These are phyloP conservation scores for Trichophyton equinum DNA, from an alignment of 2,329 filamentous ascomycete genomes.

Conservation along the genomic window DNA sequence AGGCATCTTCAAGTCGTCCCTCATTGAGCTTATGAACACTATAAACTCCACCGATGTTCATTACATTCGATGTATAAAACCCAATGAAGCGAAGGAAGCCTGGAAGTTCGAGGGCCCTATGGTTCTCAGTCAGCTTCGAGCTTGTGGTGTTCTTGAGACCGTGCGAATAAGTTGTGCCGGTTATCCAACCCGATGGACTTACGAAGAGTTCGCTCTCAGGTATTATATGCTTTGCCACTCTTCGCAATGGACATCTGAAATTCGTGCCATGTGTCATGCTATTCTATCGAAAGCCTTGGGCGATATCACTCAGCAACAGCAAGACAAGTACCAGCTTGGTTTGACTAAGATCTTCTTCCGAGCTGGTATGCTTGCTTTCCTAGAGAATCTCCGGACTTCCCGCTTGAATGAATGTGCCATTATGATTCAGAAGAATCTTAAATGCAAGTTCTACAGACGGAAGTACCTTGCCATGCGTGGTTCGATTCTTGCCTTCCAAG, in stretches of 20 bases:
- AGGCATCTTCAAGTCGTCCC: conserved; percentile 95
- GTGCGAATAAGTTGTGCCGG: conserved; percentile 95
- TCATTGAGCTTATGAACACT: conserved; percentile 95
- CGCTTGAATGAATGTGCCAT: conserved; percentile 87
- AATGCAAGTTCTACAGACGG: conserved; percentile 86
- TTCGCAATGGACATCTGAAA: conserved; percentile 80
- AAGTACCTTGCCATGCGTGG: conserved; percentile 78
- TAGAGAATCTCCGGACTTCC: conserved; percentile 84
- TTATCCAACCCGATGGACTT: conserved; percentile 96
- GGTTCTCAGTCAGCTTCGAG: conserved; percentile 92
- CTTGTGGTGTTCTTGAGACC: conserved; percentile 96
- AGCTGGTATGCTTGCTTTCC: conserved; percentile 93
- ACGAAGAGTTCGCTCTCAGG: conserved; percentile 90
- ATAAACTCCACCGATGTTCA: conserved; percentile 98
- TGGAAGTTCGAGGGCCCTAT: conserved; percentile 99
- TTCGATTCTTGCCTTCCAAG: conserved; percentile 68
- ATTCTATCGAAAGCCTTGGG: conserved; percentile 84
- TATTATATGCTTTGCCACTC: conserved; percentile 98
- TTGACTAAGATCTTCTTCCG: conserved; percentile 99
- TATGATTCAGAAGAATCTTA: conserved; percentile 97
- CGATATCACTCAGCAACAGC: conserved; percentile 55
- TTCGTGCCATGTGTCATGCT: conserved; percentile 82
- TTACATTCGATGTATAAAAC: conserved; percentile 98
- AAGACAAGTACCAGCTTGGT: conserved; percentile 94
- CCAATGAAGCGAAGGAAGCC: conserved; percentile 88